Evolutionary conservation across 2,329 filamentous ascomycete genomes (phyloP), one percentile per base, ranked within the genome.

Genomic region (Dothistroma pini): DNA sequence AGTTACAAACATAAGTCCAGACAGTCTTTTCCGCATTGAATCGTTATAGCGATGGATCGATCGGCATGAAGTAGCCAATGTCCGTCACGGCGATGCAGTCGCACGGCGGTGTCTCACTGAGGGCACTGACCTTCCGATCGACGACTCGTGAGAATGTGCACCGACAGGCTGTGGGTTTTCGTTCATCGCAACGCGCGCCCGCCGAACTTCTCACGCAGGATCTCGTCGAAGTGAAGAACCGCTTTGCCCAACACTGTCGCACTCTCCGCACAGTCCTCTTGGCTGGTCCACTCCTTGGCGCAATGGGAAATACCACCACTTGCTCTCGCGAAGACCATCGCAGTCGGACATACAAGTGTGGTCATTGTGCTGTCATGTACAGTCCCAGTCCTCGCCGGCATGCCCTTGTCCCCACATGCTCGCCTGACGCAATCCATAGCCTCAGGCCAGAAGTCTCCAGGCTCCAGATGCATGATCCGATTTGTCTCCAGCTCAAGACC

Each of bases 331-430:
- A 74, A 74, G 12, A 74, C 68, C 72, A 74, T 74, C 10, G 69
- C 71, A 8, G 71, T 72, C 14, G 72, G 71, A 19, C 66, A 66
- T 38, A 66, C 57, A 32, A 66, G 63, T 19, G 60, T 64, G 2
- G 71, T 74, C 58, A 73, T 72, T 1, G 72, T 71, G 21, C 63
- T 68, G 60, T 73, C 70, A 54, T 74, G 71, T 8, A 69, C 67
- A 10, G 67, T 71, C n/a, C 59, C 66, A 54, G 63, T 70, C 51
- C 56, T 61, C n/a, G 55, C 68, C 35, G 56, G 69, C 51, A 63
- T 66, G 1, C 70, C 70, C 29, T 65, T 68, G 38, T 68, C 64
- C n/a, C 70, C 66, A 50, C 70, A 71, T 12, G 65, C 69, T 14
- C 68, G 55, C 53, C 62, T 62, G 12, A 72, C 68, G n/a, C 67